Percentiles rank a stretch among this genome's conserved stretches.
phyloP scores from a whole-genome alignment of 2,329 filamentous ascomycete species.

The Capronia coronata region DNA sequence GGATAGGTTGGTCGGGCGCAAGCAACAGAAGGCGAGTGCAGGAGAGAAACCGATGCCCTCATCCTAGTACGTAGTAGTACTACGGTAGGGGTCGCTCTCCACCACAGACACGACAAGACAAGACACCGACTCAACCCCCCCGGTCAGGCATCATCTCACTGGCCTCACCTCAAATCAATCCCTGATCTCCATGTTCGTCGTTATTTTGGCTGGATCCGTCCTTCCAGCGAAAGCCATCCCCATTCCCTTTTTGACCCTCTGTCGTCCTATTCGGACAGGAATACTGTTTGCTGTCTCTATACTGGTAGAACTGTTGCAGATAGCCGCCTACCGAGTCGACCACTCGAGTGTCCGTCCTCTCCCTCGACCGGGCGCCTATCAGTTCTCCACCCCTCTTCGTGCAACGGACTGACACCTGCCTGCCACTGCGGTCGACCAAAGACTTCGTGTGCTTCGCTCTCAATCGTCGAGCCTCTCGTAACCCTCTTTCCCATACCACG shows the following conservation, averaged over 20 bases:
- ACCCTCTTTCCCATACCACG: not conserved
- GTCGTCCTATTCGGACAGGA: not conserved
- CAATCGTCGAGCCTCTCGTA: not conserved
- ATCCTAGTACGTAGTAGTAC: too few species aligned
- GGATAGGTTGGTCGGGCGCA: too few species aligned
- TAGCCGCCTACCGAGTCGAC: not conserved
- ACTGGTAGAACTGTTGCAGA: not conserved
- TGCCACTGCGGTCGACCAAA: conserved; percentile 10
- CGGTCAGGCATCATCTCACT: too few species aligned
- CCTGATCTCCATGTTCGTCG: not conserved
- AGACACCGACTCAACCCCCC: too few species aligned
- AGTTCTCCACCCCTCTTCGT: conserved; percentile 2
- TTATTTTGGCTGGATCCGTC: not conserved
- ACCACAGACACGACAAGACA: not conserved
- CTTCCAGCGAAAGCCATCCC: not conserved
- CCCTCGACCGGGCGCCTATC: conserved; percentile 2
- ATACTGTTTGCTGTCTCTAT: not conserved
- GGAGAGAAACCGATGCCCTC: not conserved
- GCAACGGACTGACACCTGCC: conserved; percentile 9
- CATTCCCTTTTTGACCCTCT: not conserved
- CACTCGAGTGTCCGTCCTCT: not conserved
- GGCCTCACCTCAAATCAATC: not conserved
- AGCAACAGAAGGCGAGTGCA: not conserved
- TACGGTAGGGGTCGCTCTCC: not conserved
- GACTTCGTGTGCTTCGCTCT: conserved; percentile 1